These are phyloP conservation scores for Amesomyces nigricolor DNA, from an alignment of 2,329 filamentous ascomycete species.

Conservation along the genomic window DNA sequence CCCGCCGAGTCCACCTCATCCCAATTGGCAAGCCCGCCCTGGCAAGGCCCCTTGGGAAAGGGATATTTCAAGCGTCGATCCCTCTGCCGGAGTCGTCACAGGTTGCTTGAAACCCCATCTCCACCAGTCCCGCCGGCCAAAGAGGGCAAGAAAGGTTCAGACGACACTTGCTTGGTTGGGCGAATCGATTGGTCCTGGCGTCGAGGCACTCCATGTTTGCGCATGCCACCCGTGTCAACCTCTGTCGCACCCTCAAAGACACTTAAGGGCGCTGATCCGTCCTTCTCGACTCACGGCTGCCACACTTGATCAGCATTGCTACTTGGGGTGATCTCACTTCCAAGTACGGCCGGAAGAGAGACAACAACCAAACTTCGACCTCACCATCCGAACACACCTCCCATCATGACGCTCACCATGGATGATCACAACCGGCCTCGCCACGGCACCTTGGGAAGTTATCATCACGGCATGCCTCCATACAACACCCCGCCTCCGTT, in stretches of 20 bases:
- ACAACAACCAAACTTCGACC: conserved; percentile 3
- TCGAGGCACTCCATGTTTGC: conserved; percentile 26
- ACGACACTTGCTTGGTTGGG: conserved; percentile 34
- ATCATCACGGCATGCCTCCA: conserved; percentile 65
- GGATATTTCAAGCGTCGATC: conserved; percentile 50
- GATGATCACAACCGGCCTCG: conserved; percentile 74
- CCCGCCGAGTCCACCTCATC: conserved; percentile 4
- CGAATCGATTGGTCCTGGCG: conserved; percentile 37
- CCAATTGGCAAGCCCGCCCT: conserved; percentile 25
- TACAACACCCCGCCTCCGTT: conserved; percentile 69
- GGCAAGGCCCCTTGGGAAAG: conserved; percentile 37
- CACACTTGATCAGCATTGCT: conserved; percentile 43
- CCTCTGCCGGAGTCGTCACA: conserved; percentile 48
- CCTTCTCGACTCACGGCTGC: conserved; percentile 26
- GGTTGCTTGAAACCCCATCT: conserved; percentile 30
- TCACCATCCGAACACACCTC: background rate
- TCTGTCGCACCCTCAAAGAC: conserved; percentile 38
- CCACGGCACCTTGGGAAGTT: conserved; percentile 65
- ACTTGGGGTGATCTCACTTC: conserved; percentile 24
- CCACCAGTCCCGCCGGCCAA: conserved; percentile 36
- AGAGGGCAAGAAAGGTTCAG: conserved; percentile 39
- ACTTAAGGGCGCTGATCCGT: conserved; percentile 60
- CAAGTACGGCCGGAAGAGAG: conserved; percentile 13
- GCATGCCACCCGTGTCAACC: conserved; percentile 25
- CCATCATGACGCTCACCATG: conserved; percentile 79